phyloP scores from a whole-genome alignment of 352 stramenopile species.

The Globisporangium spinosum region DNA sequence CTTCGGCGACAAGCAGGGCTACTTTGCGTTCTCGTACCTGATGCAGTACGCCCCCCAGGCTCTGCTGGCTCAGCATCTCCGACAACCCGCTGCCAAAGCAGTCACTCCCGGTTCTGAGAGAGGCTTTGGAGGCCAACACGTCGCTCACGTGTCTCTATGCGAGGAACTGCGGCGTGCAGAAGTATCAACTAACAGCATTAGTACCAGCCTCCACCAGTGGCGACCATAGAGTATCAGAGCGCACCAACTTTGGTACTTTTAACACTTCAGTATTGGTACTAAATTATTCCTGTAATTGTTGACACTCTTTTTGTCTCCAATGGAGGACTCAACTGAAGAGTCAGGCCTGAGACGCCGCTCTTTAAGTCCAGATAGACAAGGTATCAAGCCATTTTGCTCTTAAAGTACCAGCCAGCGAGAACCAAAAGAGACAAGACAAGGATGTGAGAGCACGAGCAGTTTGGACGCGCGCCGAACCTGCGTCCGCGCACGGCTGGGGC shows the following conservation, averaged over 20 bases:
- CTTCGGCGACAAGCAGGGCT: slow-evolving; percentile 54
- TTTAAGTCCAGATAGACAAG: not conserved
- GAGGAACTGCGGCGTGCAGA: slow-evolving; percentile 22
- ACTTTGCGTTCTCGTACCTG: slow-evolving; percentile 48
- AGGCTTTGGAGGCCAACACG: slow-evolving; percentile 29
- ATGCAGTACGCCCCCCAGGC: slow-evolving; percentile 44
- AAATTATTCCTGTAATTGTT: not conserved
- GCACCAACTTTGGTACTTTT: slow-evolving; percentile 1
- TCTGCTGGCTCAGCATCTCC: slow-evolving; percentile 44
- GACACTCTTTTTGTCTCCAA: not conserved
- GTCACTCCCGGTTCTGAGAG: slow-evolving; percentile 18
- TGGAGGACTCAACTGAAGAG: slow-evolving; percentile 1
- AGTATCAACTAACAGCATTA: slow-evolving; percentile 9
- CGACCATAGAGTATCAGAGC: not conserved
- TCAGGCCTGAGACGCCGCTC: not conserved
- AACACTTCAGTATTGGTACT: not conserved
- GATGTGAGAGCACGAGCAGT: slow-evolving; percentile 46
- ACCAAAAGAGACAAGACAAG: not conserved
- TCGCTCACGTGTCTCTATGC: slow-evolving; percentile 40
- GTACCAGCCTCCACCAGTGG: not conserved
- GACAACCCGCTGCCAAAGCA: slow-evolving; percentile 31
- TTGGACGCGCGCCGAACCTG: slow-evolving; percentile 47
- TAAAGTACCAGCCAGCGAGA: not conserved
- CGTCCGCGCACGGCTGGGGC: slow-evolving; percentile 43
- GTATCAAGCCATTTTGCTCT: not conserved